Evolutionary conservation across 192 early-diverging fungal species (phyloP).

Genomic region (Chytriomyces sp.): DNA sequence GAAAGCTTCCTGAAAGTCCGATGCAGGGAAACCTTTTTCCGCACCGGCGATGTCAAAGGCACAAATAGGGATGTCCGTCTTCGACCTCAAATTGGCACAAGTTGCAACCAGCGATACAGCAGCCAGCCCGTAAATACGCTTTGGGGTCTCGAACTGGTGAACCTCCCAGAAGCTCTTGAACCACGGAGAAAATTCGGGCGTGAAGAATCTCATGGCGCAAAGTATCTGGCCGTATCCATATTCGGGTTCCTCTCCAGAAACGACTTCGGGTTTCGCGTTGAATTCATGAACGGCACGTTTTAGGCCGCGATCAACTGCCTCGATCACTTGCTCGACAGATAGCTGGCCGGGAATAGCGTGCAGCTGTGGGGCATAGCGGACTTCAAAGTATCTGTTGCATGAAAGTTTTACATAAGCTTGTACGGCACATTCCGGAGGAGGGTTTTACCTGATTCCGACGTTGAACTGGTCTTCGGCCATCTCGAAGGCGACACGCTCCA

Average conservation of each 20-base stretch:
- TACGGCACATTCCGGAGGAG: background rate
- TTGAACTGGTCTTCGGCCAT: slow-evolving; percentile 22
- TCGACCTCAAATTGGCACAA: background rate
- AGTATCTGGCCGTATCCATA: background rate
- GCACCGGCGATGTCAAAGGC: slow-evolving; percentile 24
- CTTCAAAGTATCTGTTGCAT: slow-evolving; percentile 14
- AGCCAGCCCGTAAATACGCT: slow-evolving; percentile 21
- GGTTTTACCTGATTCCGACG: slow-evolving; percentile 1
- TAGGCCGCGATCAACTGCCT: background rate
- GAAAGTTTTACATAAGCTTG: background rate
- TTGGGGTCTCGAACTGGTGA: slow-evolving; percentile 7
- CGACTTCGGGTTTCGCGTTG: background rate
- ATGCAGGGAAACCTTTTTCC: background rate
- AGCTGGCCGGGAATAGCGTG: slow-evolving; percentile 18
- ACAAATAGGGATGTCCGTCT: background rate
- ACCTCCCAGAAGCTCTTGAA: slow-evolving; percentile 24
- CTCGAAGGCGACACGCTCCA: slow-evolving; percentile 23
- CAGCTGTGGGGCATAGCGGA: slow-evolving; percentile 22
- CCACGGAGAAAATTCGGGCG: slow-evolving; percentile 1
- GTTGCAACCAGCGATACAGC: slow-evolving; percentile 12
- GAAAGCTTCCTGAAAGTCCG: slow-evolving; percentile 21
- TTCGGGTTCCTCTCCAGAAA: slow-evolving; percentile 13
- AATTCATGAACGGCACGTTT: background rate
- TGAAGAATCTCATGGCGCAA: slow-evolving; percentile 25
- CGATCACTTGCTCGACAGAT: slow-evolving; percentile 14